phyloP scores from a whole-genome alignment of 305 asterid genomes.

The Rubia occidens region DNA sequence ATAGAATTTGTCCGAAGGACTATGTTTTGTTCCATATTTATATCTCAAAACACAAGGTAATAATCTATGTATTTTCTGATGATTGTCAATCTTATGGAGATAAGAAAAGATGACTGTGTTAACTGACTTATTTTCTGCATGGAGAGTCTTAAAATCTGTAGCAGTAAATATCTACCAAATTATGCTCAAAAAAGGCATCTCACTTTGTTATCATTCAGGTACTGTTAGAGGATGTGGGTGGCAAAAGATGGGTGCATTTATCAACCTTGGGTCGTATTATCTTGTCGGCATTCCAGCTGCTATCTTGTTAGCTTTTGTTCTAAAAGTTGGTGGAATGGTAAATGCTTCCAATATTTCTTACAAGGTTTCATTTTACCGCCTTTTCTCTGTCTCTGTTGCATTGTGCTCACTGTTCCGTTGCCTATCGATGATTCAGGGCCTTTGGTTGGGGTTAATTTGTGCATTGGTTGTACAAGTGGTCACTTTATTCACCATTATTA shows the following conservation, averaged over 20 bases:
- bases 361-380: not conserved
- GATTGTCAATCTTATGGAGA: too few relatives aligned
- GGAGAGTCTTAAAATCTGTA: too few relatives aligned
- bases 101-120: too few relatives aligned
- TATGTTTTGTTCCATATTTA: not conserved
- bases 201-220: constrained; percentile 25
- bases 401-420: not conserved
- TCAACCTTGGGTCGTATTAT: constrained; percentile 80
- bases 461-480: constrained; percentile 64
- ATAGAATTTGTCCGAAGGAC: not conserved
- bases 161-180: not conserved
- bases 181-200: not conserved
- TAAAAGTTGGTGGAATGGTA: constrained; percentile 66
- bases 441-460: constrained; percentile 60
- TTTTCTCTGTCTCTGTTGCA: not conserved
- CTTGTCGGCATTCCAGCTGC: constrained; percentile 68
- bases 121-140: too few relatives aligned
- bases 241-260: constrained; percentile 71
- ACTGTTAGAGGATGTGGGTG: constrained; percentile 65
- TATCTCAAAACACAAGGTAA: not conserved
- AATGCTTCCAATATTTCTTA: not conserved
- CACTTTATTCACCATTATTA: constrained; percentile 31
- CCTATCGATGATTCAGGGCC: constrained; percentile 40
- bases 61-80: too few relatives aligned
- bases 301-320: constrained; percentile 49